These are phyloP conservation scores for Epichloe sylvatica DNA, from an alignment of 2,329 filamentous ascomycete genomes.

Conservation along the genomic window DNA sequence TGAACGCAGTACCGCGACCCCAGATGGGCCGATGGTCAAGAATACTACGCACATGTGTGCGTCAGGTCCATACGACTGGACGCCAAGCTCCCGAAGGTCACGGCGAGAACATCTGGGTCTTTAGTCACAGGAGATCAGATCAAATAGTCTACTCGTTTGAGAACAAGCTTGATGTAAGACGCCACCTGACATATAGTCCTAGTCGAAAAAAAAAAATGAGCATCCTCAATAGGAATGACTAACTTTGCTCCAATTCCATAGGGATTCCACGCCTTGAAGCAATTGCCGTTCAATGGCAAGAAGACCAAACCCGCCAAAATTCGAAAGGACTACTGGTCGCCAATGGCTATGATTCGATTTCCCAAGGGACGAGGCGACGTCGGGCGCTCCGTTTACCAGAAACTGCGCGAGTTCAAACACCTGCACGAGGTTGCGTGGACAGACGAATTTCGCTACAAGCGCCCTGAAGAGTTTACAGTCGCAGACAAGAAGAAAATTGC, in stretches of 20 bases:
- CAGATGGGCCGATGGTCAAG: constrained; percentile 29
- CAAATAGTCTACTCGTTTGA: constrained; percentile 40
- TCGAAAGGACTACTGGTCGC: constrained; percentile 54
- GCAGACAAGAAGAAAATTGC: constrained; percentile 21
- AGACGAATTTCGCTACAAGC: constrained; percentile 30
- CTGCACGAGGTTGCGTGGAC: constrained; percentile 51
- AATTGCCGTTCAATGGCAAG: constrained; percentile 53
- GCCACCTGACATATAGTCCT: too few species aligned
- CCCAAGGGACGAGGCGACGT: constrained; percentile 34
- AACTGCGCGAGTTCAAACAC: constrained; percentile 49
- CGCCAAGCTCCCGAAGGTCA: constrained; percentile 25
- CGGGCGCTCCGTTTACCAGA: constrained; percentile 47
- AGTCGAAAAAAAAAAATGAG: not conserved
- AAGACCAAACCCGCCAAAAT: constrained; percentile 49
- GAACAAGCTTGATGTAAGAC: constrained; percentile 30
- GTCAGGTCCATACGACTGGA: constrained; percentile 21
- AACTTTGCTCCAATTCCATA: constrained; percentile 6
- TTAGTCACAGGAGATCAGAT: constrained; percentile 34
- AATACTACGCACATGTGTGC: constrained; percentile 27
- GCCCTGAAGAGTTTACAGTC: constrained; percentile 19
- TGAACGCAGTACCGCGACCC: constrained; percentile 23
- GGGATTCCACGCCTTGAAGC: constrained; percentile 34
- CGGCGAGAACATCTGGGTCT: constrained; percentile 45
- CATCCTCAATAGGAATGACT: not conserved
- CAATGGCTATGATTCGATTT: constrained; percentile 47